These are phyloP conservation scores for Mycena citricolor DNA, from an alignment of 1,284 basidiomycete genomes.

Conservation along the genomic window DNA sequence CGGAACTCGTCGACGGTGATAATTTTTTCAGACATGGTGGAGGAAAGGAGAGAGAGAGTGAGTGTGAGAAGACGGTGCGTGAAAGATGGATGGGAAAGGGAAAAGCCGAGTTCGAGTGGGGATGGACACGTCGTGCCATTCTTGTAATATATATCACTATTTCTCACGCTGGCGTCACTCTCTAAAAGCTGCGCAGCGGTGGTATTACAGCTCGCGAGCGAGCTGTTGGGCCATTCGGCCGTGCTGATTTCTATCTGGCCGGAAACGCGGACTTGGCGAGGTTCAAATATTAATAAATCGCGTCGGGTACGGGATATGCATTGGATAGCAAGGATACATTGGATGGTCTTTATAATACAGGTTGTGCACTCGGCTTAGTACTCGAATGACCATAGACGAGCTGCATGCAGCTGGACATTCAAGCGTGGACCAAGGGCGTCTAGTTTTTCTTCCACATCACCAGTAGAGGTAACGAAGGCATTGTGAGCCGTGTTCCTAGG, in stretches of 20 bases:
- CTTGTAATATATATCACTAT: too few relatives aligned
- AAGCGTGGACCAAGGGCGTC: slow-evolving; percentile 65
- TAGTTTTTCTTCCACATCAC: slow-evolving; percentile 60
- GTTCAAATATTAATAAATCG: too few relatives aligned
- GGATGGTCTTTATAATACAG: slow-evolving; percentile 12
- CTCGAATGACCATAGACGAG: slow-evolving; percentile 58
- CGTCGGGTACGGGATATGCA: too few relatives aligned
- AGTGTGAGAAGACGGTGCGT: slow-evolving; percentile 24
- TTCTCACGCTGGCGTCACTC: neutral
- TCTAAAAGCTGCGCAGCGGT: neutral
- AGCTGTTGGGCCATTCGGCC: slow-evolving; percentile 3
- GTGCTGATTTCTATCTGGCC: slow-evolving; percentile 4
- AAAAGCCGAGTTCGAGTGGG: neutral
- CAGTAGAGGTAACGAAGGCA: slow-evolving; percentile 75
- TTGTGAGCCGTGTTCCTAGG: slow-evolving; percentile 64
- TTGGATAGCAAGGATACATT: slow-evolving; percentile 1
- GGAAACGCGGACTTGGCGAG: neutral
- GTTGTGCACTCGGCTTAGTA: slow-evolving; percentile 67
- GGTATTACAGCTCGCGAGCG: neutral
- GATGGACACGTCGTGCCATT: neutral
- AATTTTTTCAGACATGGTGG: slow-evolving; percentile 47
- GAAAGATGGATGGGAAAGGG: slow-evolving; percentile 9
- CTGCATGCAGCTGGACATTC: slow-evolving; percentile 49
- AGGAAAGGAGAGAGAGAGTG: slow-evolving; percentile 25
- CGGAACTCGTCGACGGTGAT: slow-evolving; percentile 77